Conservation (phyloP, 495 filamentous ascomycete genomes). For the Talaromyces stipitatus region DNA sequence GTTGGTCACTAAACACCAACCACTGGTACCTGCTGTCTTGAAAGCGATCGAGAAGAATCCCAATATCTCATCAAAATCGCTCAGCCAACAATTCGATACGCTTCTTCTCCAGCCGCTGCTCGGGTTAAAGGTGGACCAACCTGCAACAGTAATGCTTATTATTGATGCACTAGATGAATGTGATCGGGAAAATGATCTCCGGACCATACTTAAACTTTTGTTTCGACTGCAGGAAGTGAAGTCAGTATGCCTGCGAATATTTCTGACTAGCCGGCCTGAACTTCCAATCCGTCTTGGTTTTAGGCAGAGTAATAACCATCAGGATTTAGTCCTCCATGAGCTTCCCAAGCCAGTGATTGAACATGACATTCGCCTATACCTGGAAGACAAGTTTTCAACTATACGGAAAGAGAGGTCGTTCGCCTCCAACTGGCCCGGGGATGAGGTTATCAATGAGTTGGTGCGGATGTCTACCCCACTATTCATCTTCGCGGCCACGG, state of each 20-base stretch:
- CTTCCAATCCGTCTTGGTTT: constrained; percentile 18
- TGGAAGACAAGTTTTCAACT: constrained; percentile 10
- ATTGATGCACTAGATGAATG: constrained; percentile 17
- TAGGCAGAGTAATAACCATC: constrained; percentile 9
- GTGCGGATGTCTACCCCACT: constrained; percentile 17
- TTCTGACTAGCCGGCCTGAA: constrained; percentile 21
- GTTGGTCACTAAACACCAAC: constrained; percentile 16
- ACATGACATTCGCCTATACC: constrained; percentile 14
- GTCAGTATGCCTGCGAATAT: constrained; percentile 12
- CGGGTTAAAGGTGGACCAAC: neutral
- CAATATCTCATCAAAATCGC: constrained; percentile 17
- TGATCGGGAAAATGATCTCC: too few relatives aligned
- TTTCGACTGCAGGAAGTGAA: constrained; percentile 6
- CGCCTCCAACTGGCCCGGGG: constrained; percentile 31
- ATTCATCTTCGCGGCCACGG: constrained; percentile 24
- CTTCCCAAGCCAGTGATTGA: constrained; percentile 10
- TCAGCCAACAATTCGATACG: constrained; percentile 32
- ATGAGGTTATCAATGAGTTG: constrained; percentile 8
- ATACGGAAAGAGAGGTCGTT: constrained; percentile 9
- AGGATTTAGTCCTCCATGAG: too few relatives aligned
- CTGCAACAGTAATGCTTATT: constrained; percentile 9
- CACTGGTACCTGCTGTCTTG: constrained; percentile 18
- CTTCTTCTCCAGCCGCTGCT: constrained; percentile 30
- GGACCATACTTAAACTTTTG: constrained; percentile 12
- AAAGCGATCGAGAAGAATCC: constrained; percentile 22